Conservation (phyloP, 257 asterid species). For the Solanum sparsipilum region DNA sequence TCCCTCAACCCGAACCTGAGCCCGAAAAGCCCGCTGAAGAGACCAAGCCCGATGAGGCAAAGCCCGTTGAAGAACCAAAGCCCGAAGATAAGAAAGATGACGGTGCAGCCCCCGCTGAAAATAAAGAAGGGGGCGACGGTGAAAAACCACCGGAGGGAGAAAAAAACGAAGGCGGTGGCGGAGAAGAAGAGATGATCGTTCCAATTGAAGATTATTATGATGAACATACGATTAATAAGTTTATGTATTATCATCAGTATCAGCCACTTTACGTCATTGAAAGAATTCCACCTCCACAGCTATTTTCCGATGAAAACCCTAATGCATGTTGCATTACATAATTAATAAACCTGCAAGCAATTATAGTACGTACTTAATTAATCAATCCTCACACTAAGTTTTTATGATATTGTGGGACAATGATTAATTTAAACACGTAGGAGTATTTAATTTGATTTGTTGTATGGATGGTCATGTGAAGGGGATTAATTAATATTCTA, state of each 20-base stretch:
- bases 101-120: slow-evolving; percentile 8
- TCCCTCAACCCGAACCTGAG: slow-evolving; percentile 67
- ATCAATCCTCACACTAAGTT: neutral
- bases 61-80: slow-evolving; percentile 26
- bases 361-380: neutral
- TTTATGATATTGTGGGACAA: neutral
- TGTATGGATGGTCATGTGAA: neutral
- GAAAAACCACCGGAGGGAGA: slow-evolving; percentile 23
- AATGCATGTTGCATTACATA: slow-evolving; percentile 71
- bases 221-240: slow-evolving; percentile 1
- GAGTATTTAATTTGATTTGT: neutral
- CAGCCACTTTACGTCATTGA: slow-evolving; percentile 64
- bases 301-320: slow-evolving; percentile 89
- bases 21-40: slow-evolving; percentile 34
- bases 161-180: slow-evolving; percentile 19
- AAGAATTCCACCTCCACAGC: slow-evolving; percentile 81
- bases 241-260: slow-evolving; percentile 31
- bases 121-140: slow-evolving; percentile 5
- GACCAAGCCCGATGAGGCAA: slow-evolving; percentile 21
- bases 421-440: neutral
- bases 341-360: slow-evolving; percentile 11
- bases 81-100: slow-evolving; percentile 31
- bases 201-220: neutral
- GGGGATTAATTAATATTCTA: neutral
- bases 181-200: slow-evolving; percentile 15